Base-by-base conservation (phyloP, 2,329 filamentous ascomycete genomes). In the Aureobasidium sp. region DNA sequence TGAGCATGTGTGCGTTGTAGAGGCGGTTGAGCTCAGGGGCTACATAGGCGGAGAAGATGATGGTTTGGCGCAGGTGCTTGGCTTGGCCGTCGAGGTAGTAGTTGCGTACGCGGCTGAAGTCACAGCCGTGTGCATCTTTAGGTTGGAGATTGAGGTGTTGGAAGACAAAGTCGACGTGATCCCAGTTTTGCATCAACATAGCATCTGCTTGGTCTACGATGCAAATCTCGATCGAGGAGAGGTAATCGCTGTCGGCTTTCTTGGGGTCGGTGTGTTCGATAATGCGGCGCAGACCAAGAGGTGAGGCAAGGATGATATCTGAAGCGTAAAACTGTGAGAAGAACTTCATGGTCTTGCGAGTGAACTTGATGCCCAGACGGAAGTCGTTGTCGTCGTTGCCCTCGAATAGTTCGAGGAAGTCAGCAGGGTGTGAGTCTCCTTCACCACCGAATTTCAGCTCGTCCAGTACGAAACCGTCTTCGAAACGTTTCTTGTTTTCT, bases 331-430 rank as follows among this genome's bases (percentile, higher is more conserved):
- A 99, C 65, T 91, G 89, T 0, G 93, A 84, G 77, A 96, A 99
- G 72, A 89, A 94, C 73, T 97, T 97, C 71, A 97, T 81, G 0
- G 91, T 96, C 76, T 97, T 97, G 64, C 94, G 85, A 0, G 94
- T 97, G 73, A 99, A 95, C 75, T 97, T 99, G 71, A 99, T 76
- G n/a, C 93, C 94, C 2, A 97, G 79, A 3, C 93, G 86, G 77
- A 97, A 99, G 83, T 95, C 94, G 76, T 99, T 94, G 72, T 97
- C 94, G 72, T 96, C 91, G 71, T 97, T 97, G 63, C 94, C 94
- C 64, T 87, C 87, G 70, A 99, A 99, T 0, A 97, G 81, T 62
- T 96, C 89, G 29, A 83, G 81, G 75, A 96, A 97, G 72, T 97
- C 94, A 3, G 87, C 87, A 0, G 94, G 88, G 70, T 91, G 90